phyloP scores from a whole-genome alignment of 257 asterid species.

The Petunia secreta region DNA sequence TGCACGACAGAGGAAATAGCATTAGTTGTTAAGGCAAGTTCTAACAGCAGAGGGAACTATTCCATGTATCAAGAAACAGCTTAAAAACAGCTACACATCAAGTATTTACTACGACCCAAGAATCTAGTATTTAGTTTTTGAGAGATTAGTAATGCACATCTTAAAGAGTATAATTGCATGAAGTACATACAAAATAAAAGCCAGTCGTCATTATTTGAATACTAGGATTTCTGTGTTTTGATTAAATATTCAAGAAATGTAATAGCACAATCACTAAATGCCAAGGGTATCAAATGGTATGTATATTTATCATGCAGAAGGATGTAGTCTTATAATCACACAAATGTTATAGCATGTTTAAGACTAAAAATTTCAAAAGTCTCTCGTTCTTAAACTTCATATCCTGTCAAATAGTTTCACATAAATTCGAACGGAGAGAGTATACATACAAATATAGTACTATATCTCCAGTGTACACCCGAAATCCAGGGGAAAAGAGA shows the following conservation, averaged over 20 bases:
- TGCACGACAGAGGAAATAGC: conserved; percentile 40
- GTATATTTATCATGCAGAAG: conserved; percentile 5
- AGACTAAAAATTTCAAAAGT: no score
- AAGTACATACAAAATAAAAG: not conserved
- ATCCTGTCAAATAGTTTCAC: not conserved
- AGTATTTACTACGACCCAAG: not conserved
- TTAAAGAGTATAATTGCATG: not conserved
- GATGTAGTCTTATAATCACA: not conserved
- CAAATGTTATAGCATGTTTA: no score
- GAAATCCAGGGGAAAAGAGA: conserved; percentile 22
- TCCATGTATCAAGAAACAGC: not conserved
- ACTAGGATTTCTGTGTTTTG: not conserved
- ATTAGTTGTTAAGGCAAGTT: not conserved
- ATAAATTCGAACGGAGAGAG: not conserved
- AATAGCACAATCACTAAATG: not conserved
- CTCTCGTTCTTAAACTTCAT: no score
- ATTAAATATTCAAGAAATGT: not conserved
- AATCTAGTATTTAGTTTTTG: not conserved
- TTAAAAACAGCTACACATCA: not conserved
- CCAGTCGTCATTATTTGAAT: not conserved
- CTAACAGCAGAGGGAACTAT: not conserved
- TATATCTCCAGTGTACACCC: not conserved
- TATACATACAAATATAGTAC: not conserved
- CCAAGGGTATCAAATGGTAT: not conserved
- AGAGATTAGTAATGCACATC: not conserved